Evolutionary conservation across 148 eudicot species (phyloP).

Genomic region (Rhododendron henanense): DNA sequence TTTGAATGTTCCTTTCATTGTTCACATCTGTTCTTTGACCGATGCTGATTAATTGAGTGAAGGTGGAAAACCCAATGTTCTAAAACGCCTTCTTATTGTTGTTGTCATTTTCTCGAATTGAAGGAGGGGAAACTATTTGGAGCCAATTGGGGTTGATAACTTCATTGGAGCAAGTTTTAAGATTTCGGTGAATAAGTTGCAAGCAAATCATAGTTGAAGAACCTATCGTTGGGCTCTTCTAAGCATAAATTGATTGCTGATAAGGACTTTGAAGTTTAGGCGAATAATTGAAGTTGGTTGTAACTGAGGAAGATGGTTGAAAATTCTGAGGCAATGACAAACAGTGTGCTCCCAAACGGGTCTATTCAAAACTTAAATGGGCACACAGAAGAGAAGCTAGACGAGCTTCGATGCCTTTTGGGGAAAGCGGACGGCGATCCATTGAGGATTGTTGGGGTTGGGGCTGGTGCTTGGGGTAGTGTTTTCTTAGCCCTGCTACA

Average conservation of each 20-base stretch:
- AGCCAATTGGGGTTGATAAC: not conserved
- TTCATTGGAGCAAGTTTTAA: not conserved
- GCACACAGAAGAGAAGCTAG: slow-evolving; percentile 46
- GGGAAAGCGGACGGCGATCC: slow-evolving; percentile 69
- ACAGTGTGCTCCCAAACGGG: slow-evolving; percentile 36
- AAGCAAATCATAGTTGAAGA: not conserved
- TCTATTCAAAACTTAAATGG: slow-evolving; percentile 35
- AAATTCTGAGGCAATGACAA: slow-evolving; percentile 18
- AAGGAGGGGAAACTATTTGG: not conserved
- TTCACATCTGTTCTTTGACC: not conserved
- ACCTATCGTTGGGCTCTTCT: slow-evolving; percentile 1
- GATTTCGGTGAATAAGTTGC: slow-evolving; percentile 7
- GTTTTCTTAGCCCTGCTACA: slow-evolving; percentile 75
- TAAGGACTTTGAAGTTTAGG: not conserved
- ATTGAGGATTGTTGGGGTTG: slow-evolving; percentile 72
- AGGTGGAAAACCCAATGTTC: not conserved
- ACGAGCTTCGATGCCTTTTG: slow-evolving; percentile 56
- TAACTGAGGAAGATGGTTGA: slow-evolving; percentile 36
- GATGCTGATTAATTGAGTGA: not conserved
- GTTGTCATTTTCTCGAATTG: not conserved
- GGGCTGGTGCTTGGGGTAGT: slow-evolving; percentile 96
- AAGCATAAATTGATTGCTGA: not conserved
- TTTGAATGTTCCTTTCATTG: not conserved
- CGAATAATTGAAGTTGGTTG: slow-evolving; percentile 11
- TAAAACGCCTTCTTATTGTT: not conserved